Percentiles rank a stretch among this genome's conserved stretches.
phyloP scores from a whole-genome alignment of 192 early-diverging fungal species.

The Polychytrium aggregatum region DNA sequence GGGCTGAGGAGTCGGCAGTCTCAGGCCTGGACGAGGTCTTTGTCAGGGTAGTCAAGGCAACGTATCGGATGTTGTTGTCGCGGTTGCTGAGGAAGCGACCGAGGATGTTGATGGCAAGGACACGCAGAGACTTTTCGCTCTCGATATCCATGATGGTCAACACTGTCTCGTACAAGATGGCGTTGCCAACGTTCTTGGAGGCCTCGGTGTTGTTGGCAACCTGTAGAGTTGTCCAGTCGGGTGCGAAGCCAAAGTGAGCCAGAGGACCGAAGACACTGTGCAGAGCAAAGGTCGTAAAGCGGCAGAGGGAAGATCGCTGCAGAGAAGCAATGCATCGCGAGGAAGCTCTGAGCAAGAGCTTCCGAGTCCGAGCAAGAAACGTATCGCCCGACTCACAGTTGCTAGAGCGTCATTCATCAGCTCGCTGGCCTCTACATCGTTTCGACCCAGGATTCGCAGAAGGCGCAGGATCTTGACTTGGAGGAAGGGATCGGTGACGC shows the following conservation, averaged over 20 bases:
- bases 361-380: no score
- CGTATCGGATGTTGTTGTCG: slow-evolving; percentile 93
- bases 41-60: slow-evolving; percentile 75
- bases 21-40: slow-evolving; percentile 54
- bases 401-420: slow-evolving; percentile 95
- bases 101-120: slow-evolving; percentile 94
- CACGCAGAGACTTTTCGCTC: slow-evolving; percentile 78
- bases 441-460: slow-evolving; percentile 72
- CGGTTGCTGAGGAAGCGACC: slow-evolving; percentile 89
- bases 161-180: slow-evolving; percentile 96
- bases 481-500: slow-evolving; percentile 95
- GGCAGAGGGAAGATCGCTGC: no score
- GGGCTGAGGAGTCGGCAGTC: slow-evolving; percentile 78
- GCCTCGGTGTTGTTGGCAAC: slow-evolving; percentile 92
- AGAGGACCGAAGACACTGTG: no score
- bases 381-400: slow-evolving; percentile 57
- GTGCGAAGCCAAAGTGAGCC: no score
- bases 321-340: no score
- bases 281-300: no score
- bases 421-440: slow-evolving; percentile 75
- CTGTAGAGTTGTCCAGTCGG: no score
- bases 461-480: slow-evolving; percentile 88
- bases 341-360: no score
- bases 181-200: slow-evolving; percentile 92
- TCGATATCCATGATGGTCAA: slow-evolving; percentile 93